These are phyloP conservation scores for Saccharomycopsis vini DNA, from an alignment of 805 yeast species.

Conservation along the genomic window DNA sequence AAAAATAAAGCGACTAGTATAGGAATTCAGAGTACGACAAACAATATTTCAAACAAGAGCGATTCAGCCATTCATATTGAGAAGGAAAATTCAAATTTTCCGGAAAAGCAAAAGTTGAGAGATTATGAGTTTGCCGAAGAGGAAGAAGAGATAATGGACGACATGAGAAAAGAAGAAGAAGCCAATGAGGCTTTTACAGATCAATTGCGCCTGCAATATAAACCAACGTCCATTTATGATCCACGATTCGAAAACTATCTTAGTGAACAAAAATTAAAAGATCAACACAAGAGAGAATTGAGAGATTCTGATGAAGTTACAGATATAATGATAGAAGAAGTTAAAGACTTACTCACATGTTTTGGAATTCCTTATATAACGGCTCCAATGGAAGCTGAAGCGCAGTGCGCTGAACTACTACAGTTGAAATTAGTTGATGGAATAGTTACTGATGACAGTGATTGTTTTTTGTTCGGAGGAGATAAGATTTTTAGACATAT, in stretches of 20 bases:
- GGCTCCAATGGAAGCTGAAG: slow-evolving; percentile 99
- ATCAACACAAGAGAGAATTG: slow-evolving; percentile 54
- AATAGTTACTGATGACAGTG: slow-evolving; percentile 93
- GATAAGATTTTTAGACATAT: slow-evolving; percentile 75
- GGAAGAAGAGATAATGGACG: slow-evolving; percentile 55
- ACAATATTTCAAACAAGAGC: no score
- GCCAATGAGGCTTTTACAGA: slow-evolving; percentile 61
- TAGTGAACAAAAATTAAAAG: slow-evolving; percentile 41
- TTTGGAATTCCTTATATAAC: slow-evolving; percentile 94
- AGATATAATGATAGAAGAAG: slow-evolving; percentile 74
- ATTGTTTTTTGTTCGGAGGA: slow-evolving; percentile 91
- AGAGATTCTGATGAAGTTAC: slow-evolving; percentile 93
- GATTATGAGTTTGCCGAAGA: slow-evolving; percentile 68
- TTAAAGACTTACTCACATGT: slow-evolving; percentile 75
- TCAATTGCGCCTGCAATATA: slow-evolving; percentile 25
- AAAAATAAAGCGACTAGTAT: no score
- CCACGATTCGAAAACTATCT: slow-evolving; percentile 16
- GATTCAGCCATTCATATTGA: no score
- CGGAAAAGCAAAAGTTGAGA: no score
- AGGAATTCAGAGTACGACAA: no score
- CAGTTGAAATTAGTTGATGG: slow-evolving; percentile 80
- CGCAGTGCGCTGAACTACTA: slow-evolving; percentile 84
- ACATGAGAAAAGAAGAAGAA: slow-evolving; percentile 57
- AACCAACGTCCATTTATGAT: slow-evolving; percentile 1
- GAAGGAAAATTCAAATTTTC: no score